phyloP scores from a whole-genome alignment of 2,329 filamentous ascomycete genomes.

The Aureobasidium uvarum region DNA sequence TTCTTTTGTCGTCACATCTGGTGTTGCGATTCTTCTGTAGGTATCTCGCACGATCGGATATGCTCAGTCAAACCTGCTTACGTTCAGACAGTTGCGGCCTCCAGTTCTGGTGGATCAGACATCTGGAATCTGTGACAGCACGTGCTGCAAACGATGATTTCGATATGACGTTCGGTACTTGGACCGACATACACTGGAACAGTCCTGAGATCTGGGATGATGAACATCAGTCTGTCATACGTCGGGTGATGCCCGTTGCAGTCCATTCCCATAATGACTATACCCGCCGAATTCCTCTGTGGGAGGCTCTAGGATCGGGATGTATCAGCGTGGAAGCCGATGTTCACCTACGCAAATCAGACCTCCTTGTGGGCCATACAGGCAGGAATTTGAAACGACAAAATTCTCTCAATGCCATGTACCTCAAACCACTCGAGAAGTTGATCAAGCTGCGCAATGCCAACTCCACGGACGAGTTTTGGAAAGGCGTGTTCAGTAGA shows the following conservation, averaged over 20 bases:
- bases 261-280: constrained; percentile 63
- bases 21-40: too few species aligned
- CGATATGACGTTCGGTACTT: too few species aligned
- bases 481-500: constrained; percentile 53
- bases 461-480: not conserved
- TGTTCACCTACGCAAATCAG: constrained; percentile 52
- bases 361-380: constrained; percentile 56
- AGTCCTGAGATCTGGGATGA: not conserved
- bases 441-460: not conserved
- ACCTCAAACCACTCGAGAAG: constrained; percentile 51
- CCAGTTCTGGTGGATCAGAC: too few species aligned
- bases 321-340: constrained; percentile 59
- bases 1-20: too few species aligned
- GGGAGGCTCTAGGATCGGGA: constrained; percentile 55
- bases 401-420: constrained; percentile 53
- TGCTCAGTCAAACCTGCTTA: too few species aligned
- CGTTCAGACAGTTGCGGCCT: too few species aligned
- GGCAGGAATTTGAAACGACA: constrained; percentile 47
- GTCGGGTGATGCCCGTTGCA: constrained; percentile 49
- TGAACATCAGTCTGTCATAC: not conserved
- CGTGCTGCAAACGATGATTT: too few species aligned
- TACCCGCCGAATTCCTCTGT: constrained; percentile 55
- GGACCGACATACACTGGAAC: not conserved
- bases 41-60: too few species aligned
- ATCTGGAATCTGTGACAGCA: too few species aligned